Base-by-base conservation (phyloP, 78 protist genomes). In the Anaeramoeba flamelloides region DNA sequence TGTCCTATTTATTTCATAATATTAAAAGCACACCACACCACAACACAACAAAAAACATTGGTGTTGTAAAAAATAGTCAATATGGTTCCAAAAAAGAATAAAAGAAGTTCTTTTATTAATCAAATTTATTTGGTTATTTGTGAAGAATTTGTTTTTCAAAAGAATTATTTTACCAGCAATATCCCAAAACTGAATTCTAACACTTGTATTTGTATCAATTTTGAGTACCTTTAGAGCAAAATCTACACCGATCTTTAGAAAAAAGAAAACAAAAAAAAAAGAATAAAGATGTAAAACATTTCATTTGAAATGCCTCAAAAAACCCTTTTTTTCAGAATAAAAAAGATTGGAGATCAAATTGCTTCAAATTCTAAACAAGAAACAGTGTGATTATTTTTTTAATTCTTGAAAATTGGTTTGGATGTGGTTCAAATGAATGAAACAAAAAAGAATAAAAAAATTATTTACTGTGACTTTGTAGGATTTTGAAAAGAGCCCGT, bases 121-220 rank as follows among this genome's bases (percentile, higher is more conserved):
- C 30, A 26, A 30, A 78, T 26, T 17, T 75, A 3, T 1, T 79
- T n/a, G 1, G 40, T 30, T 77, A n/a, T 26, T 1, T 3, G 26
- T 26, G 34, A 41, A 74, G 26, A 69, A 53, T 1, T 37, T 37
- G 26, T 30, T 1, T 37, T 53, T 82, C 22, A 26, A 38, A n/a
- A 8, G 34, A 31, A 30, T n/a, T 79, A 80, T 79, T 2, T 84
- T 75, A n/a, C 85, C 85, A 2, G 41, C 87, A 22, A 87, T 86
- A 32, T 87, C 93, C 95, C 95, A 92, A 36, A 94, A 80, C 83
- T 92, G 98, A 33, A 94, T 74, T 40, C 91, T 83, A 22, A 93
- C 87, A 12, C 82, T 85, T 0, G 87, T 91, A 38, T 89, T 81
- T 40, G 41, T 82, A 38, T 91, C 88, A 89, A 87, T 79, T 31